Conservation (phyloP, 139 green algal species). For the Micractinium sp. region DNA sequence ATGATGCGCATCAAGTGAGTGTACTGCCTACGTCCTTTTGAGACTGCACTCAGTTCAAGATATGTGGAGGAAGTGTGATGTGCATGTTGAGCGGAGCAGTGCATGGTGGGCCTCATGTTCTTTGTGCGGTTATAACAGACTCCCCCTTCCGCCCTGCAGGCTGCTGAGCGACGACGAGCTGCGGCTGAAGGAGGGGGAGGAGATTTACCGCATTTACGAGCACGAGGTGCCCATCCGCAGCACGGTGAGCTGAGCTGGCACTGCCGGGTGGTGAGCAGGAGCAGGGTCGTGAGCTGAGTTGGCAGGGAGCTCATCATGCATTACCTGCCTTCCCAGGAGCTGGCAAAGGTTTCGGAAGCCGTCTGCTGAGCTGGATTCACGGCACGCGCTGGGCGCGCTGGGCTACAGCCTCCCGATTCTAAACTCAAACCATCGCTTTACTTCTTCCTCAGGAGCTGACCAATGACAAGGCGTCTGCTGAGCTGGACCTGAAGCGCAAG, state of each 20-base stretch:
- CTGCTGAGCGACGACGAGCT: constrained; percentile 32
- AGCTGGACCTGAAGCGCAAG: constrained; percentile 63
- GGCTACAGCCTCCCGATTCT: too few species aligned
- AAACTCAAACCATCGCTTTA: too few species aligned
- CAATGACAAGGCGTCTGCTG: constrained; percentile 61
- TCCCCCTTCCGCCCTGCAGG: constrained; percentile 4
- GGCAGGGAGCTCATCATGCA: too few species aligned
- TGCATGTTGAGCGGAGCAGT: too few species aligned
- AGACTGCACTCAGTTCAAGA: too few species aligned
- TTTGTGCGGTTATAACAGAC: too few species aligned
- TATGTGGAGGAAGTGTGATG: too few species aligned
- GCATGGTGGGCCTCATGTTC: too few species aligned
- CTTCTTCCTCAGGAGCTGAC: constrained; percentile 57
- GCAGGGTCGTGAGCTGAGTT: too few species aligned
- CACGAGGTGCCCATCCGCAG: constrained; percentile 63
- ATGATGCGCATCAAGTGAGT: constrained; percentile 69
- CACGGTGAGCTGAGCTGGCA: constrained; percentile 22
- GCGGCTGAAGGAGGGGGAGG: constrained; percentile 58
- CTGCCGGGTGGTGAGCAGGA: neutral
- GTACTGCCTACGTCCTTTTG: too few species aligned
- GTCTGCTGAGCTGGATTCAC: neutral
- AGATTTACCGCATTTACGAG: constrained; percentile 65
- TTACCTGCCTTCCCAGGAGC: neutral
- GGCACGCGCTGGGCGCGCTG: neutral
- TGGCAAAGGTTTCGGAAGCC: neutral